phyloP scores from a whole-genome alignment of 805 yeast genomes.

The Teunomyces barrocoloradensis region DNA sequence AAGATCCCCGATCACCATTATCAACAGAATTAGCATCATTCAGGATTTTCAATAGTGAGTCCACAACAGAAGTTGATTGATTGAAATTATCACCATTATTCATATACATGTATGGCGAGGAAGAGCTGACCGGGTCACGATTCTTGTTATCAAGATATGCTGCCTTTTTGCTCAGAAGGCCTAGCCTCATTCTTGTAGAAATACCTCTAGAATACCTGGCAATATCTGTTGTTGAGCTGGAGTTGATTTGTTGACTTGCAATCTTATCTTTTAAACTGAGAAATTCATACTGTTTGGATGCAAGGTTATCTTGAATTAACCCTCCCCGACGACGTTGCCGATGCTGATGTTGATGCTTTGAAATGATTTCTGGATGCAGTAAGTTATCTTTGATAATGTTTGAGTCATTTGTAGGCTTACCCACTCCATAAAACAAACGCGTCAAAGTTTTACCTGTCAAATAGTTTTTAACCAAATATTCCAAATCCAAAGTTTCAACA shows the following conservation, averaged over 20 bases:
- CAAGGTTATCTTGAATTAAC: not conserved
- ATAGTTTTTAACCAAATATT: slow-evolving; percentile 28
- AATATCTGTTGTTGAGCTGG: slow-evolving; percentile 14
- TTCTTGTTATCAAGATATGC: not conserved
- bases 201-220: slow-evolving; percentile 34
- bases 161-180: slow-evolving; percentile 24
- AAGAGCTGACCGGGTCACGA: not conserved
- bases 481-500: slow-evolving; percentile 42
- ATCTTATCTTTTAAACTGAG: slow-evolving; percentile 35
- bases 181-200: slow-evolving; percentile 30
- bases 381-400: not conserved
- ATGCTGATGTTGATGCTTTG: slow-evolving; percentile 6
- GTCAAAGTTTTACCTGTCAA: slow-evolving; percentile 33
- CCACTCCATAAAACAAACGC: slow-evolving; percentile 30
- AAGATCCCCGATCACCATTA: not conserved
- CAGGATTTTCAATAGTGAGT: slow-evolving; percentile 17
- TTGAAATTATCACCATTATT: not conserved
- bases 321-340: slow-evolving; percentile 5
- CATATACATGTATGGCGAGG: not conserved
- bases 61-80: slow-evolving; percentile 7
- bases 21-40: slow-evolving; percentile 3
- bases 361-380: not conserved
- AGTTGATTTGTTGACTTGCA: slow-evolving; percentile 14
- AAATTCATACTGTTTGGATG: slow-evolving; percentile 22
- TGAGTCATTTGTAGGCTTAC: not conserved